These are phyloP conservation scores for Plectosphaerella cucumerina DNA, from an alignment of 2,329 filamentous ascomycete genomes.

Conservation along the genomic window DNA sequence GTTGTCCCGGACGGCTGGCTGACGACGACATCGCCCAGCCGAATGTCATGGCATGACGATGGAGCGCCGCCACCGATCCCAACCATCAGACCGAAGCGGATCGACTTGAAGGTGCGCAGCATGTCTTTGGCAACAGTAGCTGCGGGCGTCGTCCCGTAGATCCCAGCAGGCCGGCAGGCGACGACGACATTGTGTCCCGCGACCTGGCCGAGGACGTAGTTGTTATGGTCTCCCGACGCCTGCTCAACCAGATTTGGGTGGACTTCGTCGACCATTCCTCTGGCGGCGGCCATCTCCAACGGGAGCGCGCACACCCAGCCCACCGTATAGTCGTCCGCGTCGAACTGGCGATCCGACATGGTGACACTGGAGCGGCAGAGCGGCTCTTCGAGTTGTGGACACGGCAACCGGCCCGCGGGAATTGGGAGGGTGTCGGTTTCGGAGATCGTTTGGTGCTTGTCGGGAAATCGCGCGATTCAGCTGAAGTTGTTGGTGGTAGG, in stretches of 20 bases:
- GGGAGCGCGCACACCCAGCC: slow-evolving; percentile 27
- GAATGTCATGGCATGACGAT: slow-evolving; percentile 13
- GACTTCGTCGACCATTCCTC: slow-evolving; percentile 23
- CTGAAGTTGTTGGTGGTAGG: no score
- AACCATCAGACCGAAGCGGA: slow-evolving; percentile 18
- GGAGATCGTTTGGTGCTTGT: no score
- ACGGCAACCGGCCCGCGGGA: no score
- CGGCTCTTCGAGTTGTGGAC: no score
- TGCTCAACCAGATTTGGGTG: slow-evolving; percentile 11
- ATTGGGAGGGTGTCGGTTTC: no score
- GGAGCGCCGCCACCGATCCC: slow-evolving; percentile 22
- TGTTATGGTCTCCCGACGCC: slow-evolving; percentile 12
- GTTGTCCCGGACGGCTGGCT: slow-evolving; percentile 3
- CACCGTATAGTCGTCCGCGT: slow-evolving; percentile 16
- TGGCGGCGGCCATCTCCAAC: slow-evolving; percentile 22
- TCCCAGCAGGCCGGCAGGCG: slow-evolving; percentile 17
- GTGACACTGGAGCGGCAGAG: no score
- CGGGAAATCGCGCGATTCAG: no score
- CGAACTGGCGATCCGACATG: background rate
- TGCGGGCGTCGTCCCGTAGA: slow-evolving; percentile 20
- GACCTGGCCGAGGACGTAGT: slow-evolving; percentile 16
- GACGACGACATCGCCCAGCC: slow-evolving; percentile 21
- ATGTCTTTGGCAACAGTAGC: slow-evolving; percentile 22
- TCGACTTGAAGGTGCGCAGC: slow-evolving; percentile 19
- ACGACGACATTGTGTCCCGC: slow-evolving; percentile 29